phyloP scores from a whole-genome alignment of 257 asterid genomes.

The Petrea volubilis region DNA sequence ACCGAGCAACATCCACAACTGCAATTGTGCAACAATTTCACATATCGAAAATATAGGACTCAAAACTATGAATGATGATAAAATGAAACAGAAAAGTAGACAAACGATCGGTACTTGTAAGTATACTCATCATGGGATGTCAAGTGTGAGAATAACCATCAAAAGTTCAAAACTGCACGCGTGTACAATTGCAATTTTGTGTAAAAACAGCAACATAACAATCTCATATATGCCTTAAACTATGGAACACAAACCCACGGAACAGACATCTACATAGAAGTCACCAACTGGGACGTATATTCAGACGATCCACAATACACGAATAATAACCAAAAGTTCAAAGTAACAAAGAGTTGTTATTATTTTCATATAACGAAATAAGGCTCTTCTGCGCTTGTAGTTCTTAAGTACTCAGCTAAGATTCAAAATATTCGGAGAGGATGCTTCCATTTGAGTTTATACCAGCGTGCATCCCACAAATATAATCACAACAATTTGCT shows the following conservation, averaged over 20 bases:
- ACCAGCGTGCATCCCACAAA: neutral
- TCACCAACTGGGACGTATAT: neutral
- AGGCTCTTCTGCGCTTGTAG: neutral
- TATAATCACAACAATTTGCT: neutral
- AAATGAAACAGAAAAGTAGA: too few species aligned
- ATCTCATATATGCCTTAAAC: neutral
- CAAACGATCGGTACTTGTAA: too few species aligned
- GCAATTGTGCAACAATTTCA: too few species aligned
- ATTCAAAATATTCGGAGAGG: neutral
- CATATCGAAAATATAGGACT: too few species aligned
- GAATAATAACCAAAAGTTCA: neutral
- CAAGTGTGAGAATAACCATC: too few species aligned
- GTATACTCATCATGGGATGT: too few species aligned
- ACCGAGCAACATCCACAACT: neutral
- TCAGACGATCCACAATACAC: neutral
- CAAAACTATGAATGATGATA: too few species aligned
- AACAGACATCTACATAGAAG: neutral
- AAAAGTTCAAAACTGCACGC: too few species aligned
- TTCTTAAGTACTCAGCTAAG: neutral
- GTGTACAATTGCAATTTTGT: too few species aligned
- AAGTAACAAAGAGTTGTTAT: too few species aligned
- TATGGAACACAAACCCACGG: neutral
- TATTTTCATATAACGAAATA: neutral
- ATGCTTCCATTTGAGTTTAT: neutral
- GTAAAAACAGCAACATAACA: neutral